These are phyloP conservation scores for Pseudonitzschia multistriata DNA, from an alignment of 108 stramenopile genomes.

Conservation along the genomic window DNA sequence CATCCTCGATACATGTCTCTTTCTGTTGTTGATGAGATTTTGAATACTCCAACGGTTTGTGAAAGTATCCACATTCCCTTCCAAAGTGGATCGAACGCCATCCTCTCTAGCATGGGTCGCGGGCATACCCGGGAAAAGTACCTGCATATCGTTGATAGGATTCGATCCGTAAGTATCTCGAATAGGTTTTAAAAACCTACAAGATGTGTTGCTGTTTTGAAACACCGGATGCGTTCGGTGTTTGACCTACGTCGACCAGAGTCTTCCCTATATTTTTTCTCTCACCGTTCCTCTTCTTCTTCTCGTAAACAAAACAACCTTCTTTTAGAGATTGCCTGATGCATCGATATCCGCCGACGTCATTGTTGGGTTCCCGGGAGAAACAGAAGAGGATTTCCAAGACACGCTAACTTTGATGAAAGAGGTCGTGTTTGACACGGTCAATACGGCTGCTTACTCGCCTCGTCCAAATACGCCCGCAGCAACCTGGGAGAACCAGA, in stretches of 20 bases:
- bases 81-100: slow-evolving; percentile 85
- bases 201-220: too few species aligned
- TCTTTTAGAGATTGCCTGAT: slow-evolving; percentile 68
- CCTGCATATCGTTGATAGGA: slow-evolving; percentile 85
- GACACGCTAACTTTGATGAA: slow-evolving; percentile 91
- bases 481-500: slow-evolving; percentile 80
- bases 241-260: neutral
- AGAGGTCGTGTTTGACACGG: slow-evolving; percentile 77
- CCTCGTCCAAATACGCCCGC: slow-evolving; percentile 88
- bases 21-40: slow-evolving; percentile 92
- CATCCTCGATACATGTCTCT: slow-evolving; percentile 96
- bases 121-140: slow-evolving; percentile 94
- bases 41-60: slow-evolving; percentile 80
- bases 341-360: slow-evolving; percentile 93
- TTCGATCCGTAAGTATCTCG: slow-evolving; percentile 57
- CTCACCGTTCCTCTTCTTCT: neutral
- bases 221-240: neutral
- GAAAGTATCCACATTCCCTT: slow-evolving; percentile 93
- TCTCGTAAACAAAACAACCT: neutral
- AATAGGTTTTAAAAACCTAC: neutral
- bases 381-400: slow-evolving; percentile 95
- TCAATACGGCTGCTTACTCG: slow-evolving; percentile 83
- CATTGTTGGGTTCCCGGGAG: slow-evolving; percentile 96
- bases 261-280: neutral
- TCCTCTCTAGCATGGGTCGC: slow-evolving; percentile 90